Base-by-base conservation (phyloP, 306 rosid species). In the Castanea crenata region DNA sequence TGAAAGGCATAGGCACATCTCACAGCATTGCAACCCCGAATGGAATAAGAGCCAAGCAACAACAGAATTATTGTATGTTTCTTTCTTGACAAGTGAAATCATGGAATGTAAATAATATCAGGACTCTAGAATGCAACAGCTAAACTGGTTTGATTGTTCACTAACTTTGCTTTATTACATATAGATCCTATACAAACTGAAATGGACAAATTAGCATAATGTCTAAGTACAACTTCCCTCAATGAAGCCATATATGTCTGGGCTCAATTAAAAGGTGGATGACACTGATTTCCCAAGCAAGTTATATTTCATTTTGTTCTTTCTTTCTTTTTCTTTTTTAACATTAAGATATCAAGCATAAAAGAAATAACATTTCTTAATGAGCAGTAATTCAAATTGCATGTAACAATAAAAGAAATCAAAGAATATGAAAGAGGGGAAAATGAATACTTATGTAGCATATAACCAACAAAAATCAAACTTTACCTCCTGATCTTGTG, bases 401-500 rank as follows among this genome's bases (percentile, higher is more conserved):
- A 7, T 38, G 46, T 38, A 38, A 38, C 11, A 38, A 38, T 38
- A 41, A 41, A 41, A 41, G 46, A 3, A 41, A 41, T 41, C 46
- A 41, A 41, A 41, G 11, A 11, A 41, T 6, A 38, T 38, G 44
- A 38, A 38, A 38, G 7, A 10, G 44, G 44, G 27, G 49, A 57
- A 6, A 63, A 55, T 32, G 51, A 38, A 57, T 8, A 70, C 61
- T 44, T 38, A 18, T 19, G n/a, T 52, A 18, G 12, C 76, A 78
- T 38, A 38, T 38, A 38, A 38, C 44, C 44, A 38, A 7, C 31
- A 61, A 29, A 76, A 34, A 4, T 15, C 0, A 6, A 38, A 38
- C 0, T 38, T 71, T 71, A 83, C 91, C 84, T 72, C 65, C 59
- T 62, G 46, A 41, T 41, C 81, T 73, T 78, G 63, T 19, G 1